Conservation (phyloP, 306 rosid genomes). For the Chamaecrista fasciculata region DNA sequence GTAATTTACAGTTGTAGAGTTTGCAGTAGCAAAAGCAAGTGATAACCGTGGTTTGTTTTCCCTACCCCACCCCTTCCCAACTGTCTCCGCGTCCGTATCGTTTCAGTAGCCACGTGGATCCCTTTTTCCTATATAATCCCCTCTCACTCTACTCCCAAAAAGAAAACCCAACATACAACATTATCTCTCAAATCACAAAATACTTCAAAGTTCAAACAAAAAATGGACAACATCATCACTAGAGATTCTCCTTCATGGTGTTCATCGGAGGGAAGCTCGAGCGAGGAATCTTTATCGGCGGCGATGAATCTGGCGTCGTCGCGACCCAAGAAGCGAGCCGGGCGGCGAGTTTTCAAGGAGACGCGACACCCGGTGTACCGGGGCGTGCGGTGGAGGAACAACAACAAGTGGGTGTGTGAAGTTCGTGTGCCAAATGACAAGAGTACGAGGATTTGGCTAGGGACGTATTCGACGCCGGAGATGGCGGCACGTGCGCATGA, state of each 20-base stretch:
- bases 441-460: constrained; percentile 67
- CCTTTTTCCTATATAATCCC: not conserved
- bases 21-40: not conserved
- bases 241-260: constrained; percentile 1
- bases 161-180: not conserved
- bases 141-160: no score
- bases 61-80: not conserved
- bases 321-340: constrained; percentile 69
- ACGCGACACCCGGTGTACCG: constrained; percentile 82
- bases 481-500: constrained; percentile 98
- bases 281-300: constrained; percentile 24
- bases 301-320: constrained; percentile 49
- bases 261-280: no score
- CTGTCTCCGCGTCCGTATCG: constrained; percentile 38
- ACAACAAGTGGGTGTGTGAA: constrained; percentile 84
- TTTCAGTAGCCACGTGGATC: constrained; percentile 40
- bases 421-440: constrained; percentile 60
- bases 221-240: not conserved
- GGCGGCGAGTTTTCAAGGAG: constrained; percentile 68
- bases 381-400: constrained; percentile 69
- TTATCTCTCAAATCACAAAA: no score
- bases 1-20: no score
- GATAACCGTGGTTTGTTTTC: not conserved
- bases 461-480: constrained; percentile 72
- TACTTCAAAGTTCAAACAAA: no score